Evolutionary conservation across 2,329 filamentous ascomycete species (phyloP).

Genomic region (Aspergillus unguis): DNA sequence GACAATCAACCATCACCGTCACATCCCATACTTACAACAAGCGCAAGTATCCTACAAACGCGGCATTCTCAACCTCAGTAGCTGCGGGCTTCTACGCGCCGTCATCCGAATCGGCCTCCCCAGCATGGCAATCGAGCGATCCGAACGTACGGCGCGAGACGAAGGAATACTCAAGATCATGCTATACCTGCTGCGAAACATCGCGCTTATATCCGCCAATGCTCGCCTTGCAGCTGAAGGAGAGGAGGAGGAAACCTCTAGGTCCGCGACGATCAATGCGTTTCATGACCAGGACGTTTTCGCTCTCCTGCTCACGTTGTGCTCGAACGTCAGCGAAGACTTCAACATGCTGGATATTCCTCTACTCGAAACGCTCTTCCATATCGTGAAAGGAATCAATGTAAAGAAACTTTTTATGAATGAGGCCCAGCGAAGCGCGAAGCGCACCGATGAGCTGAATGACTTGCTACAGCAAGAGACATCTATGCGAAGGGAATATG

Average conservation of each 20-base stretch:
- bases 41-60: conserved; percentile 89
- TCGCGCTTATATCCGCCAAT: conserved; percentile 77
- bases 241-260: conserved; percentile 85
- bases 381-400: conserved; percentile 86
- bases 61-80: conserved; percentile 78
- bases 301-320: conserved; percentile 76
- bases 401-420: conserved; percentile 81
- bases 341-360: conserved; percentile 85
- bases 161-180: conserved; percentile 90
- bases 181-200: conserved; percentile 83
- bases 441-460: conserved; percentile 70
- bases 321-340: conserved; percentile 90
- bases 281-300: conserved; percentile 92
- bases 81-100: conserved; percentile 72
- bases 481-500: conserved; percentile 73
- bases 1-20: conserved; percentile 88
- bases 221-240: conserved; percentile 71
- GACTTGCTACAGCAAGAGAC: conserved; percentile 76
- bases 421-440: conserved; percentile 65
- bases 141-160: conserved; percentile 74
- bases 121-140: conserved; percentile 73
- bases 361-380: conserved; percentile 88
- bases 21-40: conserved; percentile 83
- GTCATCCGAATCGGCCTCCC: conserved; percentile 78
- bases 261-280: conserved; percentile 81